Percentiles rank a stretch among this genome's conserved stretches.
Evolutionary conservation across 2,329 filamentous ascomycete genomes (phyloP).

Genomic region (Endothia cerciana): DNA sequence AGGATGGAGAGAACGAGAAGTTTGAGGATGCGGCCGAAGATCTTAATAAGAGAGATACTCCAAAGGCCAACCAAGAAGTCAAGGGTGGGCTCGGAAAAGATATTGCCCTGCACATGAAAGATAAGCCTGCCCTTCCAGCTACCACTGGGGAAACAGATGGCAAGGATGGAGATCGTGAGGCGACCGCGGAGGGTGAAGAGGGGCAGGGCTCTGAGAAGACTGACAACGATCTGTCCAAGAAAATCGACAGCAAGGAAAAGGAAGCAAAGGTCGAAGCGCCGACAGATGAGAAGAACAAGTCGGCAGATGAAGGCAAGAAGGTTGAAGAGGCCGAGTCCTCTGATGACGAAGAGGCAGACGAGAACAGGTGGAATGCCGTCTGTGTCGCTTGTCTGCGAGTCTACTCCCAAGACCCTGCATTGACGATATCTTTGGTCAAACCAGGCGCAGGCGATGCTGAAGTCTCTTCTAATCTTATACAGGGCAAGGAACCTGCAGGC

Average conservation of each 20-base stretch:
- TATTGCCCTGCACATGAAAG: constrained; percentile 27
- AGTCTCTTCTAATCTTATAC: constrained; percentile 36
- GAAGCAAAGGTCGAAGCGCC: constrained; percentile 28
- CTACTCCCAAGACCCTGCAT: constrained; percentile 42
- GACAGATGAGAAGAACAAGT: not conserved
- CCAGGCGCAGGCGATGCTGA: constrained; percentile 38
- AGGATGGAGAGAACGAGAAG: constrained; percentile 26
- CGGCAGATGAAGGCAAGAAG: constrained; percentile 13
- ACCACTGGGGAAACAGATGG: not conserved
- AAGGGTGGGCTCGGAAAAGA: constrained; percentile 33
- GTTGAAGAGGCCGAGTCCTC: constrained; percentile 31
- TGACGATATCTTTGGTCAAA: constrained; percentile 42
- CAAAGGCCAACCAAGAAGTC: constrained; percentile 32
- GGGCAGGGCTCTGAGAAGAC: constrained; percentile 24
- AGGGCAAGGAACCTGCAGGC: constrained; percentile 37
- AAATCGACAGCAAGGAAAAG: constrained; percentile 14
- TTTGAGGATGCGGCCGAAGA: constrained; percentile 28
- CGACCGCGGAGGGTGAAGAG: constrained; percentile 28
- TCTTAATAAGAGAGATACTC: constrained; percentile 28
- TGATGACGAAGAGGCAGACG: constrained; percentile 29
- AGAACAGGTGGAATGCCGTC: constrained; percentile 46
- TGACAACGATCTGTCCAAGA: not conserved
- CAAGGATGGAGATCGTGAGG: constrained; percentile 30
- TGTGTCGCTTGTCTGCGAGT: constrained; percentile 46
- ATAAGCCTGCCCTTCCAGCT: constrained; percentile 15